These are phyloP conservation scores for Senna siamea DNA, from an alignment of 306 rosid species.

Conservation along the genomic window DNA sequence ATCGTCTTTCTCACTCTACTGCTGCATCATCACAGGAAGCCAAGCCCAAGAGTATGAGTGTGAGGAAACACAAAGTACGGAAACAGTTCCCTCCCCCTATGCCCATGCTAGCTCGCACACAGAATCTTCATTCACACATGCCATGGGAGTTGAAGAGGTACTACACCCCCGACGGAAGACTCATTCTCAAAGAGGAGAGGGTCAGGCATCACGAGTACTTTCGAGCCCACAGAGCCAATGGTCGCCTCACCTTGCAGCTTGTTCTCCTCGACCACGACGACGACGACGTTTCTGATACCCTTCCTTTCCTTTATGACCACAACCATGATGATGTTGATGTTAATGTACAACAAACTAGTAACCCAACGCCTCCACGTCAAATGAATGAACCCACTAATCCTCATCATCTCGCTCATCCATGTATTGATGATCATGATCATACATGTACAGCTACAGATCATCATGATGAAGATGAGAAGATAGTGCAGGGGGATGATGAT, in stretches of 20 bases:
- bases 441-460: no score
- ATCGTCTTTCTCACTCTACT: no score
- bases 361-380: no score
- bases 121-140: slow-evolving; percentile 62
- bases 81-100: slow-evolving; percentile 75
- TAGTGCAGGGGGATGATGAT: no score
- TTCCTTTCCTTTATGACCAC: neutral
- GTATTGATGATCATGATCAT: no score
- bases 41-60: neutral
- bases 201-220: slow-evolving; percentile 66
- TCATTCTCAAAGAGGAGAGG: slow-evolving; percentile 68
- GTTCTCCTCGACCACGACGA: slow-evolving; percentile 53
- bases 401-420: no score
- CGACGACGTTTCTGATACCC: neutral
- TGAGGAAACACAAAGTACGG: neutral
- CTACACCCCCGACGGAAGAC: slow-evolving; percentile 65
- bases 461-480: slow-evolving; percentile 2
- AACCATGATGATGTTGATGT: neutral
- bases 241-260: slow-evolving; percentile 72
- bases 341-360: no score
- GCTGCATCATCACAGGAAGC: neutral
- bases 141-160: slow-evolving; percentile 71
- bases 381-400: no score
- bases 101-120: slow-evolving; percentile 57
- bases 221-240: slow-evolving; percentile 64